Evolutionary conservation across 1,139 yeast genomes (phyloP).

Genomic region (Candida sojae): DNA sequence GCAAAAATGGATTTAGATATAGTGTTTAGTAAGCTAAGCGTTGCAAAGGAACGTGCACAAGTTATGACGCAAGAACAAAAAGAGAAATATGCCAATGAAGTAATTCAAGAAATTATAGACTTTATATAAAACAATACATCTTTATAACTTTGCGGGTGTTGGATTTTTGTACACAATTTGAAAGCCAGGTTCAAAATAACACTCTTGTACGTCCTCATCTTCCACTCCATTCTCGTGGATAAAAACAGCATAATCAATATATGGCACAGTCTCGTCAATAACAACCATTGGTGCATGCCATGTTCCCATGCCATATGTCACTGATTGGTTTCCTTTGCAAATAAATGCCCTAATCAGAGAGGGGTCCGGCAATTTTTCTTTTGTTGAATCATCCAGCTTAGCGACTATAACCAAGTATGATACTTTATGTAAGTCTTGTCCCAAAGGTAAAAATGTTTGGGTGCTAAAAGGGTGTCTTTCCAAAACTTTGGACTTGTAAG

Average conservation of each 20-base stretch:
- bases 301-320: conserved; percentile 75
- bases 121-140: conserved; percentile 23
- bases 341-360: conserved; percentile 62
- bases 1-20: conserved; percentile 25
- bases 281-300: conserved; percentile 96
- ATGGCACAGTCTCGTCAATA: conserved; percentile 47
- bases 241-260: conserved; percentile 80
- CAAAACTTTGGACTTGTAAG: conserved; percentile 65
- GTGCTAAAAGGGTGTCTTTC: conserved; percentile 93
- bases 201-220: conserved; percentile 83
- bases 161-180: conserved; percentile 28
- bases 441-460: conserved; percentile 90
- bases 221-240: conserved; percentile 81
- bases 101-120: conserved; percentile 40
- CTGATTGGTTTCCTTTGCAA: conserved; percentile 82
- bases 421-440: conserved; percentile 48
- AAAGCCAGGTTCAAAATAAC: conserved; percentile 65
- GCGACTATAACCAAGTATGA: conserved; percentile 87
- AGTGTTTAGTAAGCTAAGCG: conserved; percentile 27
- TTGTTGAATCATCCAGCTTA: conserved; percentile 41
- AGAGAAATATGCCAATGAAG: conserved; percentile 31
- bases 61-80: conserved; percentile 26
- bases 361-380: conserved; percentile 59
- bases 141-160: conserved; percentile 16
- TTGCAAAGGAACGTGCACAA: conserved; percentile 31